Conservation (phyloP, 768 basidiomycete species). For the Boletus subparvulus region DNA sequence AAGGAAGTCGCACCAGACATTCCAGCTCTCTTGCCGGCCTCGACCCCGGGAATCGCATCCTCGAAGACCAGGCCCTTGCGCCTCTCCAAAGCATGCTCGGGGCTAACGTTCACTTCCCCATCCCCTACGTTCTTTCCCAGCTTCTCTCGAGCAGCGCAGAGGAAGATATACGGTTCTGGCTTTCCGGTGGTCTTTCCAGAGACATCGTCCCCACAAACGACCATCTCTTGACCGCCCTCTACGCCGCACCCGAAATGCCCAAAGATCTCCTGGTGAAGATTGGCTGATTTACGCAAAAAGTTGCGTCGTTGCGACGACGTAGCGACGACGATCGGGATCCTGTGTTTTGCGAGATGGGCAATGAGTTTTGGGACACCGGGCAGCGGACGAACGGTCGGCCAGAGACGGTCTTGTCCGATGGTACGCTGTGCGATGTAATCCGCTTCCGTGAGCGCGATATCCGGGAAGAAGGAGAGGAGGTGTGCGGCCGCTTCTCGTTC, state of each 20-base stretch:
- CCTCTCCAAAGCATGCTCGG: conserved; percentile 47
- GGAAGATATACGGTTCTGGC: conserved; percentile 79
- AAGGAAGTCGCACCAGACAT: conserved; percentile 65
- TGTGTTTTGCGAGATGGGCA: conserved; percentile 63
- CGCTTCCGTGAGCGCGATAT: conserved; percentile 61
- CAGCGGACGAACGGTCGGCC: conserved; percentile 70
- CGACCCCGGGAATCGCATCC: conserved; percentile 73
- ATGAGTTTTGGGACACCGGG: conserved; percentile 72
- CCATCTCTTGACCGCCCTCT: conserved; percentile 38
- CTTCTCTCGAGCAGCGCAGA: conserved; percentile 63
- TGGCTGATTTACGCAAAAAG: conserved; percentile 63
- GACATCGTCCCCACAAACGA: conserved; percentile 76
- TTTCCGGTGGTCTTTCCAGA: conserved; percentile 62
- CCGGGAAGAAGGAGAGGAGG: conserved; percentile 76
- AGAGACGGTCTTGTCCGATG: conserved; percentile 56
- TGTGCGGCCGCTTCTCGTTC: conserved; percentile 62
- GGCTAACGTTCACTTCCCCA: conserved; percentile 33
- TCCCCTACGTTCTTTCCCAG: conserved; percentile 58
- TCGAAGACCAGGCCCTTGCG: conserved; percentile 76
- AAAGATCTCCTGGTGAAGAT: conserved; percentile 57
- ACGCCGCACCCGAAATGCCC: conserved; percentile 31
- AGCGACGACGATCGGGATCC: conserved; percentile 78
- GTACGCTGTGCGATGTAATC: conserved; percentile 59
- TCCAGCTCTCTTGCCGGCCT: conserved; percentile 79
- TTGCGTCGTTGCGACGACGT: conserved; percentile 71